Evolutionary conservation across 192 early-diverging fungal species (phyloP), one percentile per base, ranked within the genome.

Genomic region (Rhizophlyctis rosea): DNA sequence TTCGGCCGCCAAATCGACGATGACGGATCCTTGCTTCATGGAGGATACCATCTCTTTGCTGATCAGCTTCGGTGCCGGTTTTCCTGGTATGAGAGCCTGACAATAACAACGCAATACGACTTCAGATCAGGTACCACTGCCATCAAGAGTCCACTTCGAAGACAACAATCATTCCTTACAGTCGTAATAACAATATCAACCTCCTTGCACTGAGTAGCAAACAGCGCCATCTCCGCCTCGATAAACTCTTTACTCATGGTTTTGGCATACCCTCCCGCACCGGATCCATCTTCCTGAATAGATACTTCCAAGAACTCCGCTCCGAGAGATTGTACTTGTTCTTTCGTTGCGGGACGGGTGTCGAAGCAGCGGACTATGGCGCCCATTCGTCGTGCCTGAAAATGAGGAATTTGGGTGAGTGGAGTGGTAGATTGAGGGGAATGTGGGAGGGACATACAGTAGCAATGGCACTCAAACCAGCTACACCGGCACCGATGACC

Each of bases 171-270:
- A n/a, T n/a, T n/a, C n/a, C n/a, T 4, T 33, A 64, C 68, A 21
- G 71, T 73, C 1, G 71, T 73, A 47, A 73, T 65, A 33, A 73
- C 62, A 35, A 73, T 73, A 36, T 73, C 71, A 9, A 69, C 68
- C 30, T 73, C 68, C n/a, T 18, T 21, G 47, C 61, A 63, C 51
- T 73, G 71, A 48, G 64, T 29, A 7, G 50, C 31, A 34, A 73
- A 72, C 13, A 73, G 68, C 44, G 56, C 50, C 52, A 59, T 57
- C 47, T 73, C 61, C 9, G 59, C 62, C 28, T 64, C 64, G 29
- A 73, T 72, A 48, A 72, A 72, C 27, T 64, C 67, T 33, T 62
- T 56, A 18, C 47, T 54, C 71, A 72, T 72, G 14, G 39, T 65
- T 47, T 70, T 72, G 13, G 71, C 66, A 50, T 72, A 73, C 14